Conservation (phyloP, 179 eudicot species). For the Heliamphora pulchella region DNA sequence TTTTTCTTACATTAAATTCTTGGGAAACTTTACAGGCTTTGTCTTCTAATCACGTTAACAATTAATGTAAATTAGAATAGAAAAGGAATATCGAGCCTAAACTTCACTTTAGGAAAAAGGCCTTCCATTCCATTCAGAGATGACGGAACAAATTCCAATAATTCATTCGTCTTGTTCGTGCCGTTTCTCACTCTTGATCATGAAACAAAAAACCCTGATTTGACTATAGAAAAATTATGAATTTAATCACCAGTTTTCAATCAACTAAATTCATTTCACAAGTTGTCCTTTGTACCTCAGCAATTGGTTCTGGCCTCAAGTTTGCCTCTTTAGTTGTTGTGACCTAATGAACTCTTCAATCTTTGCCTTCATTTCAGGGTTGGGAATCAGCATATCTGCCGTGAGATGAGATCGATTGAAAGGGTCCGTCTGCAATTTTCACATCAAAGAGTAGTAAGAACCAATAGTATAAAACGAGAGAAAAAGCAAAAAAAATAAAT, state of each 20-base stretch:
- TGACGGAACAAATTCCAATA: neutral
- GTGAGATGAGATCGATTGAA: constrained; percentile 93
- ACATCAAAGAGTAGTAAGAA: constrained; percentile 8
- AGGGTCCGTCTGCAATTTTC: constrained; percentile 71
- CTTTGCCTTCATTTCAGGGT: constrained; percentile 61
- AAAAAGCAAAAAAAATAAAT: neutral
- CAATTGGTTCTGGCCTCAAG: constrained; percentile 32
- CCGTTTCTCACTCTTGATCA: neutral
- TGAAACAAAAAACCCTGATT: neutral
- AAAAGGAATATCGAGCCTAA: neutral
- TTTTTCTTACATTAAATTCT: no score
- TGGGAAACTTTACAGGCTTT: no score
- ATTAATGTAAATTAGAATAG: no score
- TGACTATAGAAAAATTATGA: neutral
- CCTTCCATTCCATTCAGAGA: neutral
- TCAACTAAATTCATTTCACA: constrained; percentile 40
- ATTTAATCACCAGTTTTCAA: constrained; percentile 10
- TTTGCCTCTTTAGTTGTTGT: constrained; percentile 29
- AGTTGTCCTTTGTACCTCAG: constrained; percentile 31
- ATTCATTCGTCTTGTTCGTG: neutral
- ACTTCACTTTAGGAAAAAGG: neutral
- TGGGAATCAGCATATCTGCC: constrained; percentile 83
- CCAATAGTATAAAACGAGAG: neutral
- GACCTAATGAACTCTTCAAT: constrained; percentile 75
- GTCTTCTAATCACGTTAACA: no score